phyloP scores from a whole-genome alignment of 495 filamentous ascomycete species.

The Apodospora peruviana region DNA sequence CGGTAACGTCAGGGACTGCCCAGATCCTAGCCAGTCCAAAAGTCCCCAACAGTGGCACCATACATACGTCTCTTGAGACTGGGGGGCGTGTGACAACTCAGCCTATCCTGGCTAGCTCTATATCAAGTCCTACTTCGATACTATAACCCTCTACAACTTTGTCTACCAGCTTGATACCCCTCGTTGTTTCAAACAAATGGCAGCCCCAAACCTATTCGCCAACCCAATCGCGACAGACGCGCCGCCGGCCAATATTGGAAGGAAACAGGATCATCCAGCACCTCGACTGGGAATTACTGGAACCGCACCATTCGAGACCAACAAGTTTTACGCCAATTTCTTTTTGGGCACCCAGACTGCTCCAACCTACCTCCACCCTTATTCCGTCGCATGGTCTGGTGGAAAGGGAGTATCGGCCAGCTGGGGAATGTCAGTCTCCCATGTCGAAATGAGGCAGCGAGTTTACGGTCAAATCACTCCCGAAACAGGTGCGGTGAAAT shows the following conservation, averaged over 20 bases:
- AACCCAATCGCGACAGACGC: slow-evolving; percentile 56
- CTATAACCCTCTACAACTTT: too few species aligned
- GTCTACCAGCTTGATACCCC: too few species aligned
- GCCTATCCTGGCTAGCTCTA: slow-evolving; percentile 15
- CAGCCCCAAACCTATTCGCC: slow-evolving; percentile 39
- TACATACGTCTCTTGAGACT: slow-evolving; percentile 13
- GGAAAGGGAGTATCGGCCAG: slow-evolving; percentile 60
- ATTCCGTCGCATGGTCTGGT: slow-evolving; percentile 71
- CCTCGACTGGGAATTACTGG: slow-evolving; percentile 35
- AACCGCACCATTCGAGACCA: slow-evolving; percentile 60
- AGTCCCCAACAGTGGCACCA: slow-evolving; percentile 11
- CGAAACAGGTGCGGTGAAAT: slow-evolving; percentile 54
- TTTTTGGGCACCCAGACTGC: slow-evolving; percentile 70
- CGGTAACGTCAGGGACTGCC: slow-evolving; percentile 13
- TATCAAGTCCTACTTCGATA: slow-evolving; percentile 17
- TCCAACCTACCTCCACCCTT: slow-evolving; percentile 78
- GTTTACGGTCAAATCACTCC: slow-evolving; percentile 50
- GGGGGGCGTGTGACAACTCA: slow-evolving; percentile 12
- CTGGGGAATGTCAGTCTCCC: slow-evolving; percentile 73
- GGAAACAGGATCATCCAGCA: slow-evolving; percentile 40
- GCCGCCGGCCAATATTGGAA: slow-evolving; percentile 49
- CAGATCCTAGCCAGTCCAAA: slow-evolving; percentile 15
- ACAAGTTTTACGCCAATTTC: slow-evolving; percentile 92
- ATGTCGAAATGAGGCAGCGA: slow-evolving; percentile 59
- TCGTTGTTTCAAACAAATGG: too few species aligned